These are phyloP conservation scores for Przewalskia tangutica DNA, from an alignment of 257 asterid genomes.

Conservation along the genomic window DNA sequence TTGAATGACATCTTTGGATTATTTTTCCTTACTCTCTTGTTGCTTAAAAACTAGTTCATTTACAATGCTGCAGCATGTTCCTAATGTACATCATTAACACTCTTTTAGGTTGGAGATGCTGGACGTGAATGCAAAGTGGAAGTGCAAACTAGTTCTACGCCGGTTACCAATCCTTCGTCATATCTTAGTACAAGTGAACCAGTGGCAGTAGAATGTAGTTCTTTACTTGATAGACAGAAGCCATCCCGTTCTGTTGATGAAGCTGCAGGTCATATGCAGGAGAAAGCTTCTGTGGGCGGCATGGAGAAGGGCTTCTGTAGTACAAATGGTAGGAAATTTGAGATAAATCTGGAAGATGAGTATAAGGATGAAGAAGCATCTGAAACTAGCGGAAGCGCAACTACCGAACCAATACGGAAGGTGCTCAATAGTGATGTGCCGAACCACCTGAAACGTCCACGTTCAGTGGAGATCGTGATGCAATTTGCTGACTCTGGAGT, in stretches of 20 bases:
- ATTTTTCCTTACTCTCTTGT: neutral
- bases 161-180: slow-evolving; percentile 10
- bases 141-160: slow-evolving; percentile 7
- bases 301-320: neutral
- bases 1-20: neutral
- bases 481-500: slow-evolving; percentile 9
- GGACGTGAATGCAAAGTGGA: slow-evolving; percentile 18
- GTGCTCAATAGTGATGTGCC: slow-evolving; percentile 10
- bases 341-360: neutral
- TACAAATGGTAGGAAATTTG: neutral
- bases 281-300: slow-evolving; percentile 20
- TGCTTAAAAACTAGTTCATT: neutral
- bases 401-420: neutral
- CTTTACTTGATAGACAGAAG: slow-evolving; percentile 22
- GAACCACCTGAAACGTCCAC: slow-evolving; percentile 19
- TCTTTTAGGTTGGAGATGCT: slow-evolving; percentile 34
- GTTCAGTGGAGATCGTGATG: slow-evolving; percentile 3
- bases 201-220: slow-evolving; percentile 13
- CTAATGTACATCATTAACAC: neutral
- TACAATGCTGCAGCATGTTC: neutral
- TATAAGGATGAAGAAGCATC: slow-evolving; percentile 3
- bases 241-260: slow-evolving; percentile 13
- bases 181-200: slow-evolving; percentile 22
- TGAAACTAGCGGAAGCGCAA: neutral
- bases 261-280: slow-evolving; percentile 12